These are phyloP conservation scores for Alternaria conjuncta DNA, from an alignment of 2,329 filamentous ascomycete genomes.

Conservation along the genomic window DNA sequence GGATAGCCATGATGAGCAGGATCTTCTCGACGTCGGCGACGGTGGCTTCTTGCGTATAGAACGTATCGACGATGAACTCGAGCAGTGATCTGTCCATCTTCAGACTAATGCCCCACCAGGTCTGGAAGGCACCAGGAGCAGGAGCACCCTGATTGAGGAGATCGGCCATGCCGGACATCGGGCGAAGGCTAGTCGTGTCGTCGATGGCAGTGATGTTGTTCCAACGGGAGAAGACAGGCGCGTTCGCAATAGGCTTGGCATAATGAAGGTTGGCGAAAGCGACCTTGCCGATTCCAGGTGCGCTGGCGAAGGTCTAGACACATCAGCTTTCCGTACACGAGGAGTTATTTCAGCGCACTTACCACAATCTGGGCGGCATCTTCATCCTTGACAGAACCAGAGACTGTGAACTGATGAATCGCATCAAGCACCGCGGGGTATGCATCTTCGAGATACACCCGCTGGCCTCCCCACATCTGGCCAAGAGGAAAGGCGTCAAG, in stretches of 20 bases:
- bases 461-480: conserved; percentile 33
- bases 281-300: conserved; percentile 21
- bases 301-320: conserved; percentile 30
- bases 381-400: conserved; percentile 15
- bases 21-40: conserved; percentile 23
- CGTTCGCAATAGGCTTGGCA: conserved; percentile 30
- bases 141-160: conserved; percentile 19
- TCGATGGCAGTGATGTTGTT: conserved; percentile 26
- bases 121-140: conserved; percentile 14
- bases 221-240: conserved; percentile 31
- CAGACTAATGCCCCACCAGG: conserved; percentile 28
- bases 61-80: conserved; percentile 17
- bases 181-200: conserved; percentile 29
- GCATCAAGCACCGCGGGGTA: conserved; percentile 21
- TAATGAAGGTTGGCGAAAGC: conserved; percentile 29
- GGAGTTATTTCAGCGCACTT: neutral
- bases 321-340: neutral
- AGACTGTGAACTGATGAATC: conserved; percentile 16
- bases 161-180: conserved; percentile 25
- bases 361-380: conserved; percentile 30
- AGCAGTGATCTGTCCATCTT: conserved; percentile 23
- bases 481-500: conserved; percentile 22
- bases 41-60: conserved; percentile 17
- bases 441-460: conserved; percentile 15
- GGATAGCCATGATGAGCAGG: conserved; percentile 21